Percentiles rank a stretch among this genome's conserved stretches.
phyloP scores from a whole-genome alignment of 148 eudicot species.

The Chenopodium suecicum region DNA sequence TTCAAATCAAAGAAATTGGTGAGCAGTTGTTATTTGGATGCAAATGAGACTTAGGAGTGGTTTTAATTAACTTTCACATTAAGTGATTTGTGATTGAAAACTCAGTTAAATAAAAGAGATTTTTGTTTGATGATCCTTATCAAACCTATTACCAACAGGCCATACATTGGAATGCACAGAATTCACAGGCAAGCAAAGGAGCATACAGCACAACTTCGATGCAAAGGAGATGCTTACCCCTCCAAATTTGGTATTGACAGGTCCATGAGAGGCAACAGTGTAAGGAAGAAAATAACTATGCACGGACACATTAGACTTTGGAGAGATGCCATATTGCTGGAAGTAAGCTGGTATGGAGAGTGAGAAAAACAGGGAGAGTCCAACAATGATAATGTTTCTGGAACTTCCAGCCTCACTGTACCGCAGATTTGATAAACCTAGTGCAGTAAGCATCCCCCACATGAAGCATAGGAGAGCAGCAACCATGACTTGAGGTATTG shows the following conservation, averaged over 20 bases:
- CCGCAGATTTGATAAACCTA: constrained; percentile 91
- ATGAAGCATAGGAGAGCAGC: constrained; percentile 94
- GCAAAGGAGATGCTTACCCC: constrained; percentile 58
- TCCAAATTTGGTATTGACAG: constrained; percentile 67
- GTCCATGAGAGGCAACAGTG: constrained; percentile 93
- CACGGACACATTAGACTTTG: constrained; percentile 70
- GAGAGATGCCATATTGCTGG: constrained; percentile 90
- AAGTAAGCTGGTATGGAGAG: constrained; percentile 90
- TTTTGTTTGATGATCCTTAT: not conserved
- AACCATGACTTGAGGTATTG: constrained; percentile 92
- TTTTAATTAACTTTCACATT: not conserved
- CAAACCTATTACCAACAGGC: not conserved
- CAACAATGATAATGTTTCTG: constrained; percentile 90
- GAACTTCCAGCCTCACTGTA: constrained; percentile 99
- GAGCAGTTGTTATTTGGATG: no score
- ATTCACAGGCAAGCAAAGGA: not conserved
- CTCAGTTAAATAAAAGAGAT: not conserved
- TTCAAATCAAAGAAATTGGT: no score
- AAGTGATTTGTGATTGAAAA: not conserved
- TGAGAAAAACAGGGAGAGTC: constrained; percentile 79
- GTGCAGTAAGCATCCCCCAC: constrained; percentile 97
- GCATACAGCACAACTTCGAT: not conserved
- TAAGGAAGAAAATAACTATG: constrained; percentile 86
- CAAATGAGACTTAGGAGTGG: not conserved
- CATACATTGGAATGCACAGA: not conserved